Evolutionary conservation across 768 basidiomycete species (phyloP), one percentile per base, ranked within the genome.

Genomic region (Mycena chlorophos): DNA sequence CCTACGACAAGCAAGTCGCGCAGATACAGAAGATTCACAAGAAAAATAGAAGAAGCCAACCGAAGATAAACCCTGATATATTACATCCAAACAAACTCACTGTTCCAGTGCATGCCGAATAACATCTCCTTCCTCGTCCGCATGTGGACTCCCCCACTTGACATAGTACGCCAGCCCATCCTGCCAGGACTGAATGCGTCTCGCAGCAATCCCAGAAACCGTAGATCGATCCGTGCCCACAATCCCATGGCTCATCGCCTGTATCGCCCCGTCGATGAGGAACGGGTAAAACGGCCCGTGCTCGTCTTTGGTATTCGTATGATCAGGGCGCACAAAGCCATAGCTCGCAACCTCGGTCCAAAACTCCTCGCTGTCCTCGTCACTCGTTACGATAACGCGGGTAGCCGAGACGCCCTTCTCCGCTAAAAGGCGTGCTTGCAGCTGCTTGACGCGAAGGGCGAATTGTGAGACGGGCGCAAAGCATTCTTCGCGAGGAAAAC

Each of bases 191-290:
- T 73, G 60, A 47, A 80, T 78, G 14, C 80, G 65, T 19, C 75
- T 69, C 22, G 64, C 65, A 0, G 79, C 73, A 22, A 82, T 51
- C 28, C 75, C 51, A 16, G 76, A 74, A 69, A 78, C 78, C 19
- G 79, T 81, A 30, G 78, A 79, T 26, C 63, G 52, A 25, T 75
- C 67, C 4, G 78, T 79, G 16, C 80, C 80, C 3, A 82, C 73
- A 51, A 82, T 72, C n/a, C 78, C 81, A 19, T 68, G 63, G 10
- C 71, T 79, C 50, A 63, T 65, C 1, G 77, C 77, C 54, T 82
- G 81, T 46, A 79, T 69, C 19, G 75, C 75, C 2, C 77, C 74
- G 54, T 81, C 80, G 20, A 81, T 58, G 46, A 81, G 60, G n/a
- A 76, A 56, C 2, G 78, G 74, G 39, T 45, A 68, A 69, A 69